These are phyloP conservation scores for Kwoniella shandongensis DNA, from an alignment of 768 basidiomycete species.

Conservation along the genomic window DNA sequence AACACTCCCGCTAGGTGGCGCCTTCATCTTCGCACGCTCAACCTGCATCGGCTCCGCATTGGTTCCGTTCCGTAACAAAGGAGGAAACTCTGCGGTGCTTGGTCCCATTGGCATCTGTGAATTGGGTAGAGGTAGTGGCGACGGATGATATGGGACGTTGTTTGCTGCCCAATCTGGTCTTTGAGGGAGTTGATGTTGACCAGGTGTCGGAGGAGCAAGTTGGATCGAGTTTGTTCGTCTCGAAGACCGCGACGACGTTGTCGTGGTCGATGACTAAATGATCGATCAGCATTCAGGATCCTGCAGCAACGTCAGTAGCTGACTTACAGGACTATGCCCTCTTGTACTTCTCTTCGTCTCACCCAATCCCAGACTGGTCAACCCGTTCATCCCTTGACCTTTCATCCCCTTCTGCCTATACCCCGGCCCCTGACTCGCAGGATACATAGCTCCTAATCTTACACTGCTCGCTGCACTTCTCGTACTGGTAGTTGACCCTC, in stretches of 20 bases:
- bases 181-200: slow-evolving; percentile 42
- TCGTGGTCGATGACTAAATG: slow-evolving; percentile 33
- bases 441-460: slow-evolving; percentile 41
- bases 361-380: slow-evolving; percentile 31
- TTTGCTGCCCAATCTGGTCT: slow-evolving; percentile 47
- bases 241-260: slow-evolving; percentile 41
- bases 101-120: neutral
- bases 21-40: slow-evolving; percentile 26
- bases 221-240: slow-evolving; percentile 31
- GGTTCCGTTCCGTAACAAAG: slow-evolving; percentile 27
- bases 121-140: slow-evolving; percentile 24
- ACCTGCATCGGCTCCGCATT: slow-evolving; percentile 42
- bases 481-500: slow-evolving; percentile 45
- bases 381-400: slow-evolving; percentile 29
- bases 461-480: slow-evolving; percentile 44
- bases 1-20: slow-evolving; percentile 18
- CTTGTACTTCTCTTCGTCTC: slow-evolving; percentile 22
- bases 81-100: slow-evolving; percentile 35
- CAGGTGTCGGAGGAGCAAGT: slow-evolving; percentile 23
- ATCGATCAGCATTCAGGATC: slow-evolving; percentile 2
- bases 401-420: slow-evolving; percentile 41
- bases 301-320: neutral
- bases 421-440: slow-evolving; percentile 24
- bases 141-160: slow-evolving; percentile 45
- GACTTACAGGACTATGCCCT: slow-evolving; percentile 46